Percentiles rank a stretch among this genome's conserved stretches.
phyloP scores from a whole-genome alignment of 1,139 yeast genomes.

The Nakaseomyces kungkrabaensis region DNA sequence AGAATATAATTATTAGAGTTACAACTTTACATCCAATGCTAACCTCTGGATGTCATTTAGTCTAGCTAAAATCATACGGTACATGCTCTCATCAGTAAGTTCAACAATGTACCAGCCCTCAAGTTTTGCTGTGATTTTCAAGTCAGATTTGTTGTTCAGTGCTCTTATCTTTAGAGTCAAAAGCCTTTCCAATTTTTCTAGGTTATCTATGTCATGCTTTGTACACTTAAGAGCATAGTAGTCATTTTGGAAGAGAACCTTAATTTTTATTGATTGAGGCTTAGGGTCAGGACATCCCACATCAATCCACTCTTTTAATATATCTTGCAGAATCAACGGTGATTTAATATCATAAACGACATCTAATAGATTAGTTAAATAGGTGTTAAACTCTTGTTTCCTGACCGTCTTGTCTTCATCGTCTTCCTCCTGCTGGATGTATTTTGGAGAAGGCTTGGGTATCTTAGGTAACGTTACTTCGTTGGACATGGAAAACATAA shows the following conservation, averaged over 20 bases:
- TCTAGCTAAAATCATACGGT: constrained; percentile 4
- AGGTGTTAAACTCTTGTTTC: constrained; percentile 8
- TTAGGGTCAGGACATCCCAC: neutral
- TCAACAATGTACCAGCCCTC: constrained; percentile 19
- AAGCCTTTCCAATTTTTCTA: constrained; percentile 7
- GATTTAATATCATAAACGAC: constrained; percentile 1
- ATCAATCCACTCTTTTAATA: constrained; percentile 9
- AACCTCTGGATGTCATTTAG: constrained; percentile 3
- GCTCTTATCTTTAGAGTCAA: constrained; percentile 5
- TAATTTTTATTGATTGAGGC: constrained; percentile 8
- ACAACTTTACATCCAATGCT: constrained; percentile 6
- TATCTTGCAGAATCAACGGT: constrained; percentile 4
- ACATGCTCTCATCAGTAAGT: constrained; percentile 11
- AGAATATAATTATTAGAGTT: neutral
- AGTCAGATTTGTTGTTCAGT: constrained; percentile 1
- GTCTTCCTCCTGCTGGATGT: neutral
- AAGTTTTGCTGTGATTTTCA: constrained; percentile 9
- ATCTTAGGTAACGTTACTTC: constrained; percentile 10
- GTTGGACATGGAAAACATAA: constrained; percentile 2
- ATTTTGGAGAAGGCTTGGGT: constrained; percentile 11
- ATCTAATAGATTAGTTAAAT: constrained; percentile 5
- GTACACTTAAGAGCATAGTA: constrained; percentile 12
- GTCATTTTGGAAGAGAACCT: constrained; percentile 13
- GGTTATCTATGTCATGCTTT: constrained; percentile 6
- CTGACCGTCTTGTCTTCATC: constrained; percentile 6